Base-by-base conservation (phyloP, 108 stramenopile genomes). In the Seminavis robusta region DNA sequence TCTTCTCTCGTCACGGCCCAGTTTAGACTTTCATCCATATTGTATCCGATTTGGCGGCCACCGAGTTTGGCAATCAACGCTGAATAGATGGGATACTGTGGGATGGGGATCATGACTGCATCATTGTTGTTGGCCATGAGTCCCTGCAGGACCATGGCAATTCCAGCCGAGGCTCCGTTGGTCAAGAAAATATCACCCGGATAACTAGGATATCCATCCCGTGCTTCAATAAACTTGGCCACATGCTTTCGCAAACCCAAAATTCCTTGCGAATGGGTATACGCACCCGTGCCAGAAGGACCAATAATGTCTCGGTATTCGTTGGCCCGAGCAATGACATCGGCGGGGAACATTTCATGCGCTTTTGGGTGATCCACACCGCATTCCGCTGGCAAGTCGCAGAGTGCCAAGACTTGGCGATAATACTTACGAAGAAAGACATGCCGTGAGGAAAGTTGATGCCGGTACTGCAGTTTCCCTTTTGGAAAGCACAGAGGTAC, bases 11-110 rank as follows among this genome's bases (percentile, higher is more conserved):
- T 82, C 47, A 90, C 57, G 33, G 80, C 84, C 98, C 98, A 98
- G 33, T 54, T 74, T 3, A 56, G 59, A 3, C 74, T 56, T 69
- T 98, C 96, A 41, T 90, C 84, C 20, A 98, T 77, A 45, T 80
- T 75, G 69, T 98, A 98, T 1, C 92, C 92, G 26, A 95, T 87
- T 61, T 95, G 77, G 17, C 59, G 61, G 21, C 95, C 98, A 5
- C 81, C 92, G 1, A 92, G 63, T 33, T 95, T 68, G 17, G 94
- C 88, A 19, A 91, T 77, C 9, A 82, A 61, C 16, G 97, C 96
- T 11, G 89, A 90, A 64, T 98, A 98, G 26, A 98, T 83, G 6
- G 98, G 98, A 63, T 97, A 98, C 71, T 98, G 98, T 10, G 98
- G 98, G 47, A 96, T 97, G 19, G 98, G 98, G 25, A 89, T 86